Percentiles rank a stretch among this genome's conserved stretches.
phyloP scores from a whole-genome alignment of 2,329 filamentous ascomycete species.

The Colletotrichum sp. region DNA sequence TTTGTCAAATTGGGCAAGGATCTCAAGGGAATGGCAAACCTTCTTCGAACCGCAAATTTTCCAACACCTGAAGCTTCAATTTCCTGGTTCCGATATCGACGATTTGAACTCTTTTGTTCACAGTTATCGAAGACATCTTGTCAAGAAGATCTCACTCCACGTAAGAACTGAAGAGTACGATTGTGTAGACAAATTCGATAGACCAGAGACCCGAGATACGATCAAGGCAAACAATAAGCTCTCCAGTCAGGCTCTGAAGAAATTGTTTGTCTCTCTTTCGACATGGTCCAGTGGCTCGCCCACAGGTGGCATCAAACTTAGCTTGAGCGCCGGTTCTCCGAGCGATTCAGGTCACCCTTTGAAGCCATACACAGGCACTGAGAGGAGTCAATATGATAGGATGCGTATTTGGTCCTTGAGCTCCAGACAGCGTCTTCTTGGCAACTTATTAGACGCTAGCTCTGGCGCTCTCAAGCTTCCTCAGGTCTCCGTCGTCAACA shows the following conservation, averaged over 20 bases:
- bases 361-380: not conserved
- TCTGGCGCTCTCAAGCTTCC: not conserved
- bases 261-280: not conserved
- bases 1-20: not conserved
- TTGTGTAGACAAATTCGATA: not conserved
- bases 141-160: not conserved
- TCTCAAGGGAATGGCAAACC: not conserved
- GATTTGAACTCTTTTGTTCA: not conserved
- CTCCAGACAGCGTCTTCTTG: not conserved
- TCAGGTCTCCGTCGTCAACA: not conserved
- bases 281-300: not conserved
- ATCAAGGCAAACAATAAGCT: not conserved
- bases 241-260: not conserved
- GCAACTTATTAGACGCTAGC: not conserved
- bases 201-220: not conserved
- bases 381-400: not conserved
- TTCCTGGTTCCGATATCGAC: not conserved
- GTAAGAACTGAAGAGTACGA: not conserved
- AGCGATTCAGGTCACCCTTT: not conserved
- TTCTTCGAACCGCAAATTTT: not conserved
- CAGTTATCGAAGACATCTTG: not conserved
- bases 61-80: not conserved
- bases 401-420: not conserved
- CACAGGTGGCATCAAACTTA: not conserved
- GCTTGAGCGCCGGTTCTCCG: not conserved